Evolutionary conservation across 78 protist species (phyloP).

Genomic region (Neovahlkampfia damariscottae): DNA sequence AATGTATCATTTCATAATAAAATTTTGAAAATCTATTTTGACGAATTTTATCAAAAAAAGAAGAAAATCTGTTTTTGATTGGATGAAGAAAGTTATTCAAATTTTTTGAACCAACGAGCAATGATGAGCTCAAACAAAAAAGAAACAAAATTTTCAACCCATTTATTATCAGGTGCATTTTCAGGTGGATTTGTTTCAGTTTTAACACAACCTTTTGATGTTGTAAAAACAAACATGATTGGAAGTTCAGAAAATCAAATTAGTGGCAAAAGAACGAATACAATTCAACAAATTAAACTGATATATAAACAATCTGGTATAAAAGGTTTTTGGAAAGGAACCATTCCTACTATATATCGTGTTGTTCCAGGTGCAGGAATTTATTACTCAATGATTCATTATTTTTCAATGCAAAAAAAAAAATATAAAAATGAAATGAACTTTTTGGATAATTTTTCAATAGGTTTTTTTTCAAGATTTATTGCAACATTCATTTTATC

Average conservation of each 20-base stretch:
- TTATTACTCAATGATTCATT: neutral
- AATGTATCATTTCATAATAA: no score
- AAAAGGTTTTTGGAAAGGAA: neutral
- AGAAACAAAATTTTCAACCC: no score
- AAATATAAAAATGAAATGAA: neutral
- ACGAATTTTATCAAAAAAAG: no score
- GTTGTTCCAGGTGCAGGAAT: neutral
- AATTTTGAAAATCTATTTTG: no score
- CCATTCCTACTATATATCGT: neutral
- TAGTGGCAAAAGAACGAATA: neutral
- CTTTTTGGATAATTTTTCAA: neutral
- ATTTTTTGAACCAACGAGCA: no score
- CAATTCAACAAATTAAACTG: neutral
- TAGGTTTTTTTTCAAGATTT: neutral
- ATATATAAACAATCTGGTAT: neutral
- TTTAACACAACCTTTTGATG: conserved; percentile 3
- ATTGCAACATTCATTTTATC: neutral
- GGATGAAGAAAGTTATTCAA: no score
- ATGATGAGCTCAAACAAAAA: no score
- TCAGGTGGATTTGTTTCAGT: neutral
- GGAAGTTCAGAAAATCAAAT: neutral
- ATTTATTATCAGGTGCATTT: no score
- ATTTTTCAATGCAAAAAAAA: neutral
- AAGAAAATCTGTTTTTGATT: no score
- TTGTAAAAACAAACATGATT: neutral